Percentiles rank a stretch among this genome's conserved stretches.
Evolutionary conservation across 345 rosid genomes (phyloP).

Genomic region (Hibiscus syriacus): DNA sequence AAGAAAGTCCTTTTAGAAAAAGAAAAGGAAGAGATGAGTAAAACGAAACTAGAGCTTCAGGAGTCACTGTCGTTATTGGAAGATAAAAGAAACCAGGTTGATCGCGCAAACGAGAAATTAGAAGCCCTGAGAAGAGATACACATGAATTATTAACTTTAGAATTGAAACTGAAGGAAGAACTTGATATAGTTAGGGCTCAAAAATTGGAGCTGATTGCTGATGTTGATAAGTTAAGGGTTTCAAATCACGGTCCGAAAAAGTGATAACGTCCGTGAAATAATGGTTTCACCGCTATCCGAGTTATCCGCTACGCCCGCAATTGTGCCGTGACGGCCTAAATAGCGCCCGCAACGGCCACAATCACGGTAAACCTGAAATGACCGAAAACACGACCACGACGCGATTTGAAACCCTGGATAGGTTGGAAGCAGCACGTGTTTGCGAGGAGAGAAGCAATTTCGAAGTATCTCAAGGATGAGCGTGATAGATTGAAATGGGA

Average conservation of each 20-base stretch:
- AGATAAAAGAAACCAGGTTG: constrained; percentile 59
- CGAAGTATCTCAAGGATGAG: constrained; percentile 71
- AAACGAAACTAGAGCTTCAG: constrained; percentile 53
- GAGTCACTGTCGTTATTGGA: constrained; percentile 59
- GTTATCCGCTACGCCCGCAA: no score
- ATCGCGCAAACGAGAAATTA: constrained; percentile 52
- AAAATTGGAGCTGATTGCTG: constrained; percentile 62
- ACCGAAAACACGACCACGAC: no score
- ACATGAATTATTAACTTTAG: constrained; percentile 61
- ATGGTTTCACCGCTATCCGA: no score
- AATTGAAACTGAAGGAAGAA: constrained; percentile 89
- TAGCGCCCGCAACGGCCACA: no score
- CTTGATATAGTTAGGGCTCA: constrained; percentile 75
- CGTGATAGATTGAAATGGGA: constrained; percentile 63
- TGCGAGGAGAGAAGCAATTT: constrained; percentile 52
- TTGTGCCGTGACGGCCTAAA: no score
- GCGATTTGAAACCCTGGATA: no score
- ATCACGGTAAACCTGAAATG: no score
- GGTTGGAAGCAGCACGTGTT: constrained; percentile 44
- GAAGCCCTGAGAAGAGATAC: constrained; percentile 76
- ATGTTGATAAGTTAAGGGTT: constrained; percentile 74
- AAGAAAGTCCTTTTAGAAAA: constrained; percentile 36
- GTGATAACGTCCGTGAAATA: no score
- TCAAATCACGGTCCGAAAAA: no score
- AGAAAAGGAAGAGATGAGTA: constrained; percentile 55